phyloP scores from a whole-genome alignment of 129 eudicot genomes.

The Chrysanthemum makinoi region DNA sequence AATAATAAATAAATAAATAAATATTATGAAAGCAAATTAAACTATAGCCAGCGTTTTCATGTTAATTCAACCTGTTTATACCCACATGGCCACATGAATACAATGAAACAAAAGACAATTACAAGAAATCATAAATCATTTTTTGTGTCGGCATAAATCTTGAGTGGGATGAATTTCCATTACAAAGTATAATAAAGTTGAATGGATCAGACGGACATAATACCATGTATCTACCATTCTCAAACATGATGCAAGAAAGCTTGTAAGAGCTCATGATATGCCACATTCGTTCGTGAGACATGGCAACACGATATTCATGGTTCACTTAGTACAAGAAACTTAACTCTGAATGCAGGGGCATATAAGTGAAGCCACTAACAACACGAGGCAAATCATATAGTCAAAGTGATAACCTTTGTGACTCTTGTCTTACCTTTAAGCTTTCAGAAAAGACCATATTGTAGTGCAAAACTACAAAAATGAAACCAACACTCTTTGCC shows the following conservation, averaged over 20 bases:
- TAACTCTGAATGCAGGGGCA: neutral
- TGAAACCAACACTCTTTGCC: neutral
- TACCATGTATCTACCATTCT: neutral
- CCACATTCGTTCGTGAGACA: neutral
- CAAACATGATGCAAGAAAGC: neutral
- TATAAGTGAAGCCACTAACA: too few species aligned
- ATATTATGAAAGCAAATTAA: too few species aligned
- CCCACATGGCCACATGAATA: too few species aligned
- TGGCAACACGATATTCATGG: neutral
- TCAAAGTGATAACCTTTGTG: neutral
- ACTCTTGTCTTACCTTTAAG: neutral
- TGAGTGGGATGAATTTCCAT: too few species aligned
- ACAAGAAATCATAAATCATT: too few species aligned
- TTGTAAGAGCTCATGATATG: neutral
- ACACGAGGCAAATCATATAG: too few species aligned
- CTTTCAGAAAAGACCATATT: neutral
- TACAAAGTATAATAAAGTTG: too few species aligned
- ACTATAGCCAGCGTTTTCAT: too few species aligned
- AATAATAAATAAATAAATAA: too few species aligned
- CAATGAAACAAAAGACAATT: too few species aligned
- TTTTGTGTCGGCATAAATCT: too few species aligned
- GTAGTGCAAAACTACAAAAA: neutral
- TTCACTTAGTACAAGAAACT: neutral
- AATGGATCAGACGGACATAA: neutral
- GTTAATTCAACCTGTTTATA: too few species aligned